A percentile compares a stretch with the other conserved stretches of the same genome.
phyloP scores from a whole-genome alignment of 371 early-diverging fungal genomes.

The Lichtheimia ramosa region DNA sequence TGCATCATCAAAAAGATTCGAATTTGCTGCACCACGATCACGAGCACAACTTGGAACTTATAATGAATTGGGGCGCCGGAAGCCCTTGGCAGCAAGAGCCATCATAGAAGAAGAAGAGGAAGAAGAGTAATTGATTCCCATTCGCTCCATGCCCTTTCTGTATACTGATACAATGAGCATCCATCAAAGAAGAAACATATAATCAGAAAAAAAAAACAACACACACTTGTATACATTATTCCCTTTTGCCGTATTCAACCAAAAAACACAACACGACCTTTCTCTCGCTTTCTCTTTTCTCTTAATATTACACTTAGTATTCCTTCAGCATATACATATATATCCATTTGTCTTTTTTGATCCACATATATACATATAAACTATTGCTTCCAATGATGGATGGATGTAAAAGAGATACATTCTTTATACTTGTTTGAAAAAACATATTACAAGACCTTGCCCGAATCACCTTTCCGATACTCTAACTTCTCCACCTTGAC shows the following conservation, averaged over 20 bases:
- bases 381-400: too few species aligned
- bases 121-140: conserved; percentile 5
- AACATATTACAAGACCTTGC: conserved; percentile 28
- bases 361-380: too few species aligned
- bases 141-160: background rate
- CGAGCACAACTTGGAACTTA: conserved; percentile 9
- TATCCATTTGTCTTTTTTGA: too few species aligned
- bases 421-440: too few species aligned
- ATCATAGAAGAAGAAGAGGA: conserved; percentile 20
- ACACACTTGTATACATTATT: too few species aligned
- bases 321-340: background rate
- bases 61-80: conserved; percentile 15
- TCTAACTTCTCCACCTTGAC: conserved; percentile 93
- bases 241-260: too few species aligned
- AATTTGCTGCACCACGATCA: conserved; percentile 15
- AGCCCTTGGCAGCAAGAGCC: conserved; percentile 16
- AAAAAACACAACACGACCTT: background rate
- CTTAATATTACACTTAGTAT: conserved; percentile 1
- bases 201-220: too few species aligned
- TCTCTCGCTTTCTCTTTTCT: background rate
- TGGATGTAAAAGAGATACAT: too few species aligned
- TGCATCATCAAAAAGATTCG: conserved; percentile 10
- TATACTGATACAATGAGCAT: too few species aligned
- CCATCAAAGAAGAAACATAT: background rate
- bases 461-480: conserved; percentile 64